These are phyloP conservation scores for Eutrema heterophyllum DNA, from an alignment of 345 rosid species.

Conservation along the genomic window DNA sequence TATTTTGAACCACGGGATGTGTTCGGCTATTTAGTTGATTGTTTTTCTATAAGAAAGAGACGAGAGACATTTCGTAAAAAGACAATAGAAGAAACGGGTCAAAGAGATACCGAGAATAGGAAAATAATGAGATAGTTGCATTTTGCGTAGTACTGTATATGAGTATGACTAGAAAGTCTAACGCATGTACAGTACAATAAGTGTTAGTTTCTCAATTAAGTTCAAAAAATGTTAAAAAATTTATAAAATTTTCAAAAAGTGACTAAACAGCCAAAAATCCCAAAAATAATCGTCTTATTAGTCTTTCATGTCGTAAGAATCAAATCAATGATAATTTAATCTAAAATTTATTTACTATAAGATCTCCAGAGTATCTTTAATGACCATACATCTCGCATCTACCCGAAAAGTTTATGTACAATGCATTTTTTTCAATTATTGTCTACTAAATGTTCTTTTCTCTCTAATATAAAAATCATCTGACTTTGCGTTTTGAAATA, in stretches of 20 bases:
- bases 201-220: too few relatives aligned
- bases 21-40: background rate
- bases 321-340: background rate
- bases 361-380: conserved; percentile 3
- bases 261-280: too few relatives aligned
- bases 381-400: conserved; percentile 18
- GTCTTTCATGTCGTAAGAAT: background rate
- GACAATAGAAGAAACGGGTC: background rate
- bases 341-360: background rate
- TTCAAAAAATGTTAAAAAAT: too few relatives aligned
- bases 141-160: too few relatives aligned
- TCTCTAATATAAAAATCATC: conserved; percentile 3
- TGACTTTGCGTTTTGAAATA: background rate
- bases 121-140: too few relatives aligned
- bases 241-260: too few relatives aligned
- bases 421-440: conserved; percentile 18
- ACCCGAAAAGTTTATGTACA: conserved; percentile 8
- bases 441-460: conserved; percentile 2
- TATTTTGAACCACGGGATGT: background rate
- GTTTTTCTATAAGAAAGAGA: background rate
- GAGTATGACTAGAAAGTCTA: too few relatives aligned
- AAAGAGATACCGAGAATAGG: background rate
- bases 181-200: too few relatives aligned
- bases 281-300: background rate
- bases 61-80: too few relatives aligned